Percentiles rank a stretch among this genome's conserved stretches.
Evolutionary conservation across 495 filamentous ascomycete genomes (phyloP).

Genomic region (Talaromyces wortmannii): DNA sequence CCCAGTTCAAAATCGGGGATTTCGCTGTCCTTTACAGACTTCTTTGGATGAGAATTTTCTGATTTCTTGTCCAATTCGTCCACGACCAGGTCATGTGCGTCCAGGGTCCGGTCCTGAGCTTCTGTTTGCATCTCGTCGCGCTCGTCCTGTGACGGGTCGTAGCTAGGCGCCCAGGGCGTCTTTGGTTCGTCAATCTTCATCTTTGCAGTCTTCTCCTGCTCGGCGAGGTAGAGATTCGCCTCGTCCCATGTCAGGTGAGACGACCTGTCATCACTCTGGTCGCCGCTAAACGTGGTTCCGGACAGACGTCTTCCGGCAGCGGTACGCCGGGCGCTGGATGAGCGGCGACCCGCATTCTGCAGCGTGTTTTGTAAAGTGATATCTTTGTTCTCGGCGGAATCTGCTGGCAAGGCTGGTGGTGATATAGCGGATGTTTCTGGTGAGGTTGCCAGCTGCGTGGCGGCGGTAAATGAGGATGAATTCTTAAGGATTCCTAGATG

Average conservation of each 20-base stretch:
- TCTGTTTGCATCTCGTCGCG: conserved; percentile 52
- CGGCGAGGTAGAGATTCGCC: conserved; percentile 89
- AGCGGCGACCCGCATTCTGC: conserved; percentile 86
- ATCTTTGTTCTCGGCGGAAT: conserved; percentile 58
- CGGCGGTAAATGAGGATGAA: conserved; percentile 41
- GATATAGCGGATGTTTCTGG: conserved; percentile 20
- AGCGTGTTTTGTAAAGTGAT: conserved; percentile 89
- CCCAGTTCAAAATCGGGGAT: conserved; percentile 90
- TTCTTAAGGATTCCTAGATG: conserved; percentile 89
- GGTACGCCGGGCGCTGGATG: conserved; percentile 54
- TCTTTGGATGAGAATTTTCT: conserved; percentile 24
- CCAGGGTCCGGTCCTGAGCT: conserved; percentile 34
- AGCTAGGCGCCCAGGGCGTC: conserved; percentile 87
- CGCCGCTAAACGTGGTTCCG: conserved; percentile 21
- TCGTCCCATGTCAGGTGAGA: conserved; percentile 95
- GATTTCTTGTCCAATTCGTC: conserved; percentile 64
- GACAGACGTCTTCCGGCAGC: conserved; percentile 65
- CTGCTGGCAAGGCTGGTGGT: conserved; percentile 16
- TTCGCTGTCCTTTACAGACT: conserved; percentile 54
- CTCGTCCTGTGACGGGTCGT: conserved; percentile 83
- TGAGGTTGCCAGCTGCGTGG: conserved; percentile 31
- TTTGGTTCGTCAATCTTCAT: conserved; percentile 99
- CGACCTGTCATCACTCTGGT: conserved; percentile 45
- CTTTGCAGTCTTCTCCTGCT: conserved; percentile 88
- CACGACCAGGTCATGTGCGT: conserved; percentile 52